Evolutionary conservation across 805 yeast genomes (phyloP), one percentile per base, ranked within the genome.

Genomic region (Scheffersomyces lignosus): DNA sequence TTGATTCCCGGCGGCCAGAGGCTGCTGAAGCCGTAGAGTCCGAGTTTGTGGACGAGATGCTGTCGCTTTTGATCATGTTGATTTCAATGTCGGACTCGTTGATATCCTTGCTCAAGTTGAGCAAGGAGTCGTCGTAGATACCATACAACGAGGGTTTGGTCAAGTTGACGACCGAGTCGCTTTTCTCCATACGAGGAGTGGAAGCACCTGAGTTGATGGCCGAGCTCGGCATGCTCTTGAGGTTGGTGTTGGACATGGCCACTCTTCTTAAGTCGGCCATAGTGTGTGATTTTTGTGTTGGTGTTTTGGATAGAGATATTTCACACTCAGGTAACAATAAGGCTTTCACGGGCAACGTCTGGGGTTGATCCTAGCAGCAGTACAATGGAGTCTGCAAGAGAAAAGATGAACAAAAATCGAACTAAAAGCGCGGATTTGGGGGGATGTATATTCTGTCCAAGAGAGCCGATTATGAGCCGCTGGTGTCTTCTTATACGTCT

Each of bases 131-230:
- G 25, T 71, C 71, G 50, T 74, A 78, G 27, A 77, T 64, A 1
- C 75, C 72, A 48, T 70, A 77, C 35, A 78, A 58, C 4, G 74
- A 64, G 5, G 81, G 78, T 46, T 67, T 71, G 22, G 80, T 75
- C 43, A 77, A 58, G 42, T 70, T 73, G 45, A 67, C 49, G 14
- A 73, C 66, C 15, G 79, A 72, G 27, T 64, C 69, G 2, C 65
- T 58, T 29, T 60, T 62, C 34, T 54, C 56, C 45, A 64, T 56
- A 15, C 34, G 39, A 8, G 60, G 56, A 2, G 62, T 51, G 10
- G 58, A 43, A 3, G 47, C 38, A 8, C 54, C 54, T 3, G 61
- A 49, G 31, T 35, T 34, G 15, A 38, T 20, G 15, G 32, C 41
- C 3, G 43, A 33, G 35, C 20, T 30, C 13, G 33, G 31, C 40